These are phyloP conservation scores for Rheum nobile DNA, from an alignment of 148 eudicot genomes.

Conservation along the genomic window DNA sequence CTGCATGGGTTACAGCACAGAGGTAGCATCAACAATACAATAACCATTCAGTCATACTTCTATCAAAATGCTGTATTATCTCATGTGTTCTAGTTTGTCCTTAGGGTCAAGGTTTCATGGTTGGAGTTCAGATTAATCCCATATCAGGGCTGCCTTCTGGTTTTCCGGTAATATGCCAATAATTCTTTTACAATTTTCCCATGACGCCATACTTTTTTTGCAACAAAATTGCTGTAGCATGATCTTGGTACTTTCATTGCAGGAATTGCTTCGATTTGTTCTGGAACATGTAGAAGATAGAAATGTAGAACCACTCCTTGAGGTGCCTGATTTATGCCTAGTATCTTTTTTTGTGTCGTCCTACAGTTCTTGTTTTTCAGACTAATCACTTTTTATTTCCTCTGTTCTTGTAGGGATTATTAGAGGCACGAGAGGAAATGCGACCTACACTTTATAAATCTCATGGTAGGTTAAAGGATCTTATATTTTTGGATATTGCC, in stretches of 20 bases:
- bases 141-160: slow-evolving; percentile 84
- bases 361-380: not conserved
- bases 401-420: slow-evolving; percentile 44
- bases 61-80: not conserved
- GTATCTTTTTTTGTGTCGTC: not conserved
- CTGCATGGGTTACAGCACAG: slow-evolving; percentile 80
- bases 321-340: slow-evolving; percentile 32
- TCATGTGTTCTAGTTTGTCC: slow-evolving; percentile 10
- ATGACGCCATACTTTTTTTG: not conserved
- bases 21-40: slow-evolving; percentile 36
- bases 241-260: not conserved
- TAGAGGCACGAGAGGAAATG: slow-evolving; percentile 81
- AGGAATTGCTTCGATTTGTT: slow-evolving; percentile 69
- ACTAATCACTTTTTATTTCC: not conserved
- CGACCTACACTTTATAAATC: slow-evolving; percentile 58
- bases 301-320: slow-evolving; percentile 77
- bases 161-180: slow-evolving; percentile 39
- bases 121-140: slow-evolving; percentile 92
- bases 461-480: slow-evolving; percentile 74
- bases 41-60: slow-evolving; percentile 7
- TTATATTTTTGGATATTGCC: slow-evolving; percentile 82
- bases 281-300: slow-evolving; percentile 73
- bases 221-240: not conserved
- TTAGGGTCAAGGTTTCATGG: slow-evolving; percentile 99
- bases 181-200: not conserved